A percentile compares a stretch with the other conserved stretches of the same genome.
Evolutionary conservation across 495 filamentous ascomycete species (phyloP).

Genomic region (Schizothecium vesticola): DNA sequence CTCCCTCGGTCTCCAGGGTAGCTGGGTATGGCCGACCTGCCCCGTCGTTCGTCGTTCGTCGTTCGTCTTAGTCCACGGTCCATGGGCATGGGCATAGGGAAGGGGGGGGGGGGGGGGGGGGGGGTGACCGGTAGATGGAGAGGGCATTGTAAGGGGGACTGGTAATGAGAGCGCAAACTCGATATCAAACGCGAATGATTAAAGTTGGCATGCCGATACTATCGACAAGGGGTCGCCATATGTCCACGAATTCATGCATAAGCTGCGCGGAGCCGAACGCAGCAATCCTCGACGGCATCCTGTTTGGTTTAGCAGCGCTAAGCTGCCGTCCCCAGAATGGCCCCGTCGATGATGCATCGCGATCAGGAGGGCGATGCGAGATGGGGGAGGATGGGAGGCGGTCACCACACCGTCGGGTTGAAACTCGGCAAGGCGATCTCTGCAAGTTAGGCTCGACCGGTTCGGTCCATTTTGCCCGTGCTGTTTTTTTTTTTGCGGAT

Average conservation of each 20-base stretch:
- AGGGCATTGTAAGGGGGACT: slow-evolving; percentile 1
- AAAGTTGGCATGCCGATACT: slow-evolving; percentile 22
- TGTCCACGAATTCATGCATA: slow-evolving; percentile 45
- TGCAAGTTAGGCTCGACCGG: slow-evolving; percentile 27
- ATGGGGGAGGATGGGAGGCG: not conserved
- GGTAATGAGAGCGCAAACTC: not conserved
- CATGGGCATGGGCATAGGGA: not conserved
- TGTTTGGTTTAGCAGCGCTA: slow-evolving; percentile 19
- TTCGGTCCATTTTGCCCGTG: not conserved
- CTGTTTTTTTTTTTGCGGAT: slow-evolving; percentile 1
- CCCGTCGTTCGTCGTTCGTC: slow-evolving; percentile 4
- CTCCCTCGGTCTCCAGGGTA: not conserved
- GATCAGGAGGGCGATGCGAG: not conserved
- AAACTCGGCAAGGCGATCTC: slow-evolving; percentile 16
- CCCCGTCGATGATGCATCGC: slow-evolving; percentile 13
- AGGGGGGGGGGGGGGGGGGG: too few relatives aligned
- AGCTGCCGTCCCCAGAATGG: slow-evolving; percentile 10
- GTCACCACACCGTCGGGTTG: slow-evolving; percentile 21
- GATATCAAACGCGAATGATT: slow-evolving; percentile 8
- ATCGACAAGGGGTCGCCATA: slow-evolving; percentile 30
- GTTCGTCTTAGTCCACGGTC: not conserved
- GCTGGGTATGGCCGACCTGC: not conserved
- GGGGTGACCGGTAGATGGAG: not conserved
- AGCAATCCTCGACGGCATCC: slow-evolving; percentile 7
- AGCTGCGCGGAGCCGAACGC: slow-evolving; percentile 19